Evolutionary conservation across 352 stramenopile genomes (phyloP).

Genomic region (Phytopythium aichiense): DNA sequence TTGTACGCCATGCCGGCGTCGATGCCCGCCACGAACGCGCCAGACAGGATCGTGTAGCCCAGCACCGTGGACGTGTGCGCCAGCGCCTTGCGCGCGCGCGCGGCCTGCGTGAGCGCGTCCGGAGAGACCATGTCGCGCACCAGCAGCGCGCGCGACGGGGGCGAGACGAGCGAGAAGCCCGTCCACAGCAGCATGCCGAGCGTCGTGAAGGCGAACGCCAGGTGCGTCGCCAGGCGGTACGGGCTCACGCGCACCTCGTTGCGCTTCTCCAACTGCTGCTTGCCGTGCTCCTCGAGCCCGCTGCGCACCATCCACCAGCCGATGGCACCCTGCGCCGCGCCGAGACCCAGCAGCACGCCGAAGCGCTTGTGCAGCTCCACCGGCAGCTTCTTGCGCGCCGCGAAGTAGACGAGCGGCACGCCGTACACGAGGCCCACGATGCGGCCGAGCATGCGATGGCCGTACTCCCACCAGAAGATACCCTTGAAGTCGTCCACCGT

Average conservation of each 20-base stretch:
- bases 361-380: constrained; percentile 71
- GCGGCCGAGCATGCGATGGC: constrained; percentile 97
- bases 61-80: constrained; percentile 56
- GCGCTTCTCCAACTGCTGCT: constrained; percentile 66
- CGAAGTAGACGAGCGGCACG: constrained; percentile 92
- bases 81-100: constrained; percentile 63
- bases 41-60: constrained; percentile 81
- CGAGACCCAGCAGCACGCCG: constrained; percentile 53
- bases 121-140: constrained; percentile 78
- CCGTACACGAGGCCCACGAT: constrained; percentile 93
- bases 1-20: constrained; percentile 98
- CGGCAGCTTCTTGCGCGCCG: constrained; percentile 72
- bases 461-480: constrained; percentile 96
- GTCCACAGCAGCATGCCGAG: constrained; percentile 95
- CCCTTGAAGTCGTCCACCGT: constrained; percentile 98
- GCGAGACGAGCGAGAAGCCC: constrained; percentile 86
- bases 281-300: constrained; percentile 93
- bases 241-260: constrained; percentile 97
- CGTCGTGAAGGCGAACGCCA: constrained; percentile 96
- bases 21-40: constrained; percentile 97
- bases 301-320: constrained; percentile 99
- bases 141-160: constrained; percentile 57
- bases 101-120: constrained; percentile 63
- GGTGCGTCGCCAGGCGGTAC: constrained; percentile 95
- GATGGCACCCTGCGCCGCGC: constrained; percentile 76